These are phyloP conservation scores for Annulohypoxylon moriforme DNA, from an alignment of 495 filamentous ascomycete species.

Conservation along the genomic window DNA sequence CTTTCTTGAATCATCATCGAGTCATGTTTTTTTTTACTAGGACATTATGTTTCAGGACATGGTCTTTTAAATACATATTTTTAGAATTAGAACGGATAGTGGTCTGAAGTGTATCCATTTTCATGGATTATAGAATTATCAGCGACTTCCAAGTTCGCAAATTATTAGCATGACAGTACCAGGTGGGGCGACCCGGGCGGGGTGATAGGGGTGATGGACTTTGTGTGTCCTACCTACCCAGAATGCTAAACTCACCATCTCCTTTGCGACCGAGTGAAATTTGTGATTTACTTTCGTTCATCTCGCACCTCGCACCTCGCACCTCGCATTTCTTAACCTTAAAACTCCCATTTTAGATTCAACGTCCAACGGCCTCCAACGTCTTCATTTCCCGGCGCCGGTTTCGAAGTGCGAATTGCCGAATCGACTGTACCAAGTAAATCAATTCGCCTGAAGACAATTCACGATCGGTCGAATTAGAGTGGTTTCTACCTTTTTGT, in stretches of 20 bases:
- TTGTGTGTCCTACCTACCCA: slow-evolving; percentile 6
- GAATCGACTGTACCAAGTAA: background rate
- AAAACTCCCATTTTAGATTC: background rate
- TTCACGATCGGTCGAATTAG: slow-evolving; percentile 16
- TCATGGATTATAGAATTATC: background rate
- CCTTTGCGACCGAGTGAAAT: slow-evolving; percentile 33
- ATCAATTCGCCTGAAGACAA: background rate
- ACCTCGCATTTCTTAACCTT: slow-evolving; percentile 13
- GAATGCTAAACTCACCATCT: slow-evolving; percentile 11
- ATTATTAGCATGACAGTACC: background rate
- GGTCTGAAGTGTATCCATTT: background rate
- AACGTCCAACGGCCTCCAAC: slow-evolving; percentile 1
- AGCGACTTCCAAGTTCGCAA: background rate
- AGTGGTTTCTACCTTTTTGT: slow-evolving; percentile 3
- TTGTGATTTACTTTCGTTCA: slow-evolving; percentile 16
- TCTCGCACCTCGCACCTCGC: background rate
- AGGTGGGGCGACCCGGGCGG: slow-evolving; percentile 38
- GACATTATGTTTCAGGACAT: background rate
- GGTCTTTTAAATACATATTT: slow-evolving; percentile 8
- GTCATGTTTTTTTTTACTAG: background rate
- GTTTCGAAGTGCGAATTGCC: background rate
- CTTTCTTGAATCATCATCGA: no score
- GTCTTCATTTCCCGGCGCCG: background rate
- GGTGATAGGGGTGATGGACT: slow-evolving; percentile 31
- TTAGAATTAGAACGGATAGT: background rate